Evolutionary conservation across 75 land plant genomes (phyloP).

Genomic region (Gnetum montanum): DNA sequence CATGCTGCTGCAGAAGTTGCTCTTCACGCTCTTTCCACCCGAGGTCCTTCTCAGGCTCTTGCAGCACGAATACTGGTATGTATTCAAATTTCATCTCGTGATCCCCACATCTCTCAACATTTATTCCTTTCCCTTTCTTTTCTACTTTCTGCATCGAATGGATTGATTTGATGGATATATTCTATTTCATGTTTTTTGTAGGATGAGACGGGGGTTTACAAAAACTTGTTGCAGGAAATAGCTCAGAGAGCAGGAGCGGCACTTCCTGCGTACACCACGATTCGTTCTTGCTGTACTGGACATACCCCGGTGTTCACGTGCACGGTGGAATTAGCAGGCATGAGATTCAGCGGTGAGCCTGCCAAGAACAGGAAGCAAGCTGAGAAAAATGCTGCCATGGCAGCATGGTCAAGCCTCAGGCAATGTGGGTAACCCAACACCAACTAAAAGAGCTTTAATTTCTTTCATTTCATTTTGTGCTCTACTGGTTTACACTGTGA

Average conservation of each 20-base stretch:
- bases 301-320: constrained; percentile 92
- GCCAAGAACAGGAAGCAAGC: constrained; percentile 95
- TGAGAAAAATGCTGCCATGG: constrained; percentile 92
- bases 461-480: not conserved
- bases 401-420: constrained; percentile 76
- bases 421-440: constrained; percentile 49
- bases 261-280: constrained; percentile 64
- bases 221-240: constrained; percentile 84
- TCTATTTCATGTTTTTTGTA: constrained; percentile 1
- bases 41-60: constrained; percentile 62
- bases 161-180: not conserved
- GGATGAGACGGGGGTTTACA: constrained; percentile 88
- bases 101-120: too few species aligned
- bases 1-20: constrained; percentile 77
- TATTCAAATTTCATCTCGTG: not conserved
- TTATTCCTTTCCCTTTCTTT: not conserved
- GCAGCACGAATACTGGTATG: constrained; percentile 75
- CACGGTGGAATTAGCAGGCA: constrained; percentile 68
- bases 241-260: constrained; percentile 96
- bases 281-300: constrained; percentile 69
- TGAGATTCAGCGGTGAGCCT: constrained; percentile 73
- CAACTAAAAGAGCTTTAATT: not conserved
- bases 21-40: constrained; percentile 41
- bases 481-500: not conserved
- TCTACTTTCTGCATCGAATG: not conserved